These are phyloP conservation scores for Malus hybrid DNA, from an alignment of 331 rosid genomes.

Conservation along the genomic window DNA sequence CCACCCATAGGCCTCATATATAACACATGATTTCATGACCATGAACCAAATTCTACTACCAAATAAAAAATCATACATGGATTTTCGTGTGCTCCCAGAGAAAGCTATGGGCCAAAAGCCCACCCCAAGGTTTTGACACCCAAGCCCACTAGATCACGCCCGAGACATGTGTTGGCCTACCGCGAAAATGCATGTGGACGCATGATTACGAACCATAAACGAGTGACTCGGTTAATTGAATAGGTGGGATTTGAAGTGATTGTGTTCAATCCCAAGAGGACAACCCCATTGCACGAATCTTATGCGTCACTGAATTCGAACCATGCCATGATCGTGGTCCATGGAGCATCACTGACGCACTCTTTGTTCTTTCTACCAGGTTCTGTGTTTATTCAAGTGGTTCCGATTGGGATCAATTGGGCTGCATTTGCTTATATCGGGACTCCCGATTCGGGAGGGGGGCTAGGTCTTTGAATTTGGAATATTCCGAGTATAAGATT, in stretches of 20 bases:
- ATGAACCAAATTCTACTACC: constrained; percentile 32
- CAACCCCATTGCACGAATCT: constrained; percentile 7
- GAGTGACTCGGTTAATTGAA: constrained; percentile 22
- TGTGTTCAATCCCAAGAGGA: constrained; percentile 23
- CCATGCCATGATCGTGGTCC: constrained; percentile 54
- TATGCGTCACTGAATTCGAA: constrained; percentile 35
- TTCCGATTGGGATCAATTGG: constrained; percentile 46
- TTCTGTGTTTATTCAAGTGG: constrained; percentile 40
- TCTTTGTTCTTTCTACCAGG: constrained; percentile 37
- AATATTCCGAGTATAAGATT: constrained; percentile 42
- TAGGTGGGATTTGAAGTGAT: constrained; percentile 43
- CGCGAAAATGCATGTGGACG: constrained; percentile 30
- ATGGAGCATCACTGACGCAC: constrained; percentile 59
- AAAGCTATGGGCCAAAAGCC: constrained; percentile 14
- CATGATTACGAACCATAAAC: constrained; percentile 26
- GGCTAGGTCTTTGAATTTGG: constrained; percentile 17
- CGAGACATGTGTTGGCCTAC: constrained; percentile 23
- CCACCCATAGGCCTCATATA: constrained; percentile 23
- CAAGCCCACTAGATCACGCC: not conserved
- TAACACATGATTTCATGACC: constrained; percentile 33
- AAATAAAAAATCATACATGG: constrained; percentile 20
- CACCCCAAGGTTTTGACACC: not conserved
- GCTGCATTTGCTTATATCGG: constrained; percentile 16
- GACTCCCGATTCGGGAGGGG: constrained; percentile 14
- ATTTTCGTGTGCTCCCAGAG: constrained; percentile 25